phyloP scores from a whole-genome alignment of 768 basidiomycete genomes.

The Phaeotremella skinneri region DNA sequence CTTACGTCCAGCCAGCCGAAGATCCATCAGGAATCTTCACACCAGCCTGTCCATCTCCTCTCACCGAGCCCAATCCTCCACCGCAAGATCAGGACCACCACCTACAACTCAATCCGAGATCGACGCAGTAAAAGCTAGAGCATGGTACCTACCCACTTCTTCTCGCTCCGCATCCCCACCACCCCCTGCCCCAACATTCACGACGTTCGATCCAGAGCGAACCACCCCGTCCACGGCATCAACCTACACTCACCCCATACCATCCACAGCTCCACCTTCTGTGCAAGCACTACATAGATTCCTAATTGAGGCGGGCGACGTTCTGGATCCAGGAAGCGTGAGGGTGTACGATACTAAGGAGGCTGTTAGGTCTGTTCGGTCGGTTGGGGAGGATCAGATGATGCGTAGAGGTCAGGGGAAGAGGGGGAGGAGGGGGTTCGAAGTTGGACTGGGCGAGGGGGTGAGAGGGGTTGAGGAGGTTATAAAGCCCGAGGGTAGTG shows the following conservation, averaged over 20 bases:
- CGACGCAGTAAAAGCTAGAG: background rate
- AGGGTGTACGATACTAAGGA: conserved; percentile 16
- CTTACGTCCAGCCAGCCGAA: too few species aligned
- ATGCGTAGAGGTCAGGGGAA: background rate
- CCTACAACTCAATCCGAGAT: background rate
- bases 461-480: conserved; percentile 12
- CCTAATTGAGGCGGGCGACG: conserved; percentile 17
- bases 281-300: conserved; percentile 15
- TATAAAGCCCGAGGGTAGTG: too few species aligned
- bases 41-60: too few species aligned
- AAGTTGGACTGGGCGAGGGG: conserved; percentile 3
- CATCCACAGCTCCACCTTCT: conserved; percentile 9
- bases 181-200: conserved; percentile 7
- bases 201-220: conserved; percentile 6
- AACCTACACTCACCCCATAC: conserved; percentile 9
- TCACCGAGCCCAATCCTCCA: background rate
- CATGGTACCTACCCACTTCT: background rate
- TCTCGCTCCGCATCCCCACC: background rate
- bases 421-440: conserved; percentile 4
- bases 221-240: background rate
- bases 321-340: conserved; percentile 10
- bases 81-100: too few species aligned
- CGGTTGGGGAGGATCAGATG: background rate
- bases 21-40: too few species aligned
- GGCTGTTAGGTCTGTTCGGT: background rate